Percentiles rank a stretch among this genome's conserved stretches.
These are phyloP conservation scores for Novymonas esmeraldas DNA, from an alignment of 208 protist species.

Conservation along the genomic window DNA sequence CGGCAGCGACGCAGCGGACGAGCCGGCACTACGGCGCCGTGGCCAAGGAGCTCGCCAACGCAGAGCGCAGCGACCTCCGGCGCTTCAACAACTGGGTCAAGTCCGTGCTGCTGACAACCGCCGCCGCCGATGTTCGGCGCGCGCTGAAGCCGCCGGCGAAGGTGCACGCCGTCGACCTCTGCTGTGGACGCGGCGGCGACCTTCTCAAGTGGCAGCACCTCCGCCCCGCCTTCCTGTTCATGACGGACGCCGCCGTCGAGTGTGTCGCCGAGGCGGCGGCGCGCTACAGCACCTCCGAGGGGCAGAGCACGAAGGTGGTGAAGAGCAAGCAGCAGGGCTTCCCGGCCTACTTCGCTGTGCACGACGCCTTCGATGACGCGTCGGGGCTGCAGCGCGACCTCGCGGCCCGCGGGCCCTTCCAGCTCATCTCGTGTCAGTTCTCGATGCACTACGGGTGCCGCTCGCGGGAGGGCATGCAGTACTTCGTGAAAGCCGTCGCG, in stretches of 20 bases:
- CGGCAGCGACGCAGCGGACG: constrained; percentile 35
- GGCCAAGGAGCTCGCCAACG: constrained; percentile 40
- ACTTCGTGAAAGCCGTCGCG: constrained; percentile 58
- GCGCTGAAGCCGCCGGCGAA: constrained; percentile 18
- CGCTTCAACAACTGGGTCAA: constrained; percentile 86
- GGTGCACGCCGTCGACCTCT: constrained; percentile 62
- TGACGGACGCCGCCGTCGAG: constrained; percentile 70
- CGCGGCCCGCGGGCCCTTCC: constrained; percentile 23
- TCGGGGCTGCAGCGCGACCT: constrained; percentile 33
- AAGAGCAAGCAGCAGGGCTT: constrained; percentile 42
- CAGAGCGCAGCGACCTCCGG: constrained; percentile 52
- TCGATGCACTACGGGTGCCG: constrained; percentile 83
- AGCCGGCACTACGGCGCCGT: constrained; percentile 69
- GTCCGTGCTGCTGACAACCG: constrained; percentile 28
- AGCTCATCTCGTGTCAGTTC: constrained; percentile 83
- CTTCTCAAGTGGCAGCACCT: constrained; percentile 77
- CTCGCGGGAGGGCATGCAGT: constrained; percentile 34
- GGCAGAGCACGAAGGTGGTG: constrained; percentile 61
- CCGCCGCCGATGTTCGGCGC: constrained; percentile 6
- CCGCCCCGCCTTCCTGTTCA: constrained; percentile 54
- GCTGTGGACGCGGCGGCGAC: constrained; percentile 78
- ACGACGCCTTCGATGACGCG: constrained; percentile 63
- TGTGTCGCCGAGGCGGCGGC: constrained; percentile 74
- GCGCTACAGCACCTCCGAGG: constrained; percentile 66
- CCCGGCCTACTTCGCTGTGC: constrained; percentile 61